Evolutionary conservation across 2,329 filamentous ascomycete genomes (phyloP), one percentile per base, ranked within the genome.

Genomic region (Zymoseptoria tritici): DNA sequence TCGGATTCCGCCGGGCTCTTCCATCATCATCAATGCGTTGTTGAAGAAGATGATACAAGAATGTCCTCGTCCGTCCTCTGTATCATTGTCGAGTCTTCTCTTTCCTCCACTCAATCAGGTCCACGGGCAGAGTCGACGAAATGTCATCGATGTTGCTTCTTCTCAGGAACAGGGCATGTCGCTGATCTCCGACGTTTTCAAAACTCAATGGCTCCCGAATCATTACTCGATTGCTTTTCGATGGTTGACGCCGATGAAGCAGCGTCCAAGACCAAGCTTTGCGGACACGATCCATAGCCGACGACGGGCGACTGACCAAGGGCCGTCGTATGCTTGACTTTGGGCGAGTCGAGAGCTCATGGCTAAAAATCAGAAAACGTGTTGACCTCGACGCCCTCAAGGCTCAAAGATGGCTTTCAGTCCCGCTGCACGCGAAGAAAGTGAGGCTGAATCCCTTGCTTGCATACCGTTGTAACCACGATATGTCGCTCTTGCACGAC

Each of bases 151-250:
- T 16, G 13, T n/a, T 46, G 36, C 36, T 46, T 46, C 36, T 46
- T 46, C 36, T 46, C 36, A 52, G 31, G 42, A 55, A 46, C 8
- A 53, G 49, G 58, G n/a, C 29, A 19, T 56, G 54, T 20, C 42
- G 26, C 50, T n/a, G 9, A 52, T n/a, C 51, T n/a, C 36, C 16
- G 36, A 46, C 36, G 36, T 1, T n/a, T 16, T 46, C 36, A 16
- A 46, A 46, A 46, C 36, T 42, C 36, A 42, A 42, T 42, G 36
- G 11, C 36, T 42, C 36, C 36, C 36, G 36, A 64, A 64, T 54
- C 13, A 53, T 64, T 61, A 64, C 63, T 64, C 63, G 59, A 64
- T 64, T 50, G 54, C 26, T 56, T 57, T 20, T 50, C 49, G 16
- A n/a, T 21, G 54, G 31, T 51, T n/a, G 9, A 42, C 26, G 36